Percentiles rank a stretch among this genome's conserved stretches.
These are phyloP conservation scores for Geotrichum bryndzae DNA, from an alignment of 1,139 yeast genomes.

Conservation along the genomic window DNA sequence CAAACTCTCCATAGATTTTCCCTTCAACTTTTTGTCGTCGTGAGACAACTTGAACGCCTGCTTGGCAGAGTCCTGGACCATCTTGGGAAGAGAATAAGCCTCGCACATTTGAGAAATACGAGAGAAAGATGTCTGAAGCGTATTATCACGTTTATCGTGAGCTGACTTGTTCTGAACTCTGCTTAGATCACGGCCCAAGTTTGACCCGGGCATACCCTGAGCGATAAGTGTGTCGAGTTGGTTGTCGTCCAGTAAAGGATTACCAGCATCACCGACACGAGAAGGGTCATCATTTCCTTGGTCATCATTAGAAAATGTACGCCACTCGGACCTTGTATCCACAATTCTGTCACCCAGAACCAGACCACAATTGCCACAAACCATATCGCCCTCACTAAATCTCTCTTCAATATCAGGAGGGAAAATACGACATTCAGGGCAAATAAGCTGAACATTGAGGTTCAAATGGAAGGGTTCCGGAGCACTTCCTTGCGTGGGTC, in stretches of 20 bases:
- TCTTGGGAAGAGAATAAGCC: constrained; percentile 87
- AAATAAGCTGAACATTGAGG: constrained; percentile 79
- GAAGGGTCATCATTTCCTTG: constrained; percentile 97
- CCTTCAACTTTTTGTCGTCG: constrained; percentile 80
- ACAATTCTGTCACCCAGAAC: constrained; percentile 88
- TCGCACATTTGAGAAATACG: constrained; percentile 94
- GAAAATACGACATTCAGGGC: constrained; percentile 92
- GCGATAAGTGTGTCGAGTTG: constrained; percentile 91
- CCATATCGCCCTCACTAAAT: constrained; percentile 95
- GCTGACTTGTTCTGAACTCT: constrained; percentile 83
- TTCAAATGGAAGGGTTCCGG: constrained; percentile 35
- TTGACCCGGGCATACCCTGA: constrained; percentile 58
- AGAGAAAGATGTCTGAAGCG: constrained; percentile 81
- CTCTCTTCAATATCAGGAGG: constrained; percentile 95
- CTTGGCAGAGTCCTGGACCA: constrained; percentile 95
- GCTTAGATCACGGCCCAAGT: constrained; percentile 77
- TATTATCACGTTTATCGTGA: constrained; percentile 82
- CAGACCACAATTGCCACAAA: constrained; percentile 92
- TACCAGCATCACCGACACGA: constrained; percentile 98
- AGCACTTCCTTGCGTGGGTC: neutral
- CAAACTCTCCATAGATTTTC: constrained; percentile 86
- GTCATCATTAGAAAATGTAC: constrained; percentile 91
- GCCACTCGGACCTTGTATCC: constrained; percentile 97
- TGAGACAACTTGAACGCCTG: constrained; percentile 89
- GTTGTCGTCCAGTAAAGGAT: constrained; percentile 84